These are phyloP conservation scores for Zalaria obscura DNA, from an alignment of 2,329 filamentous ascomycete genomes.

Conservation along the genomic window DNA sequence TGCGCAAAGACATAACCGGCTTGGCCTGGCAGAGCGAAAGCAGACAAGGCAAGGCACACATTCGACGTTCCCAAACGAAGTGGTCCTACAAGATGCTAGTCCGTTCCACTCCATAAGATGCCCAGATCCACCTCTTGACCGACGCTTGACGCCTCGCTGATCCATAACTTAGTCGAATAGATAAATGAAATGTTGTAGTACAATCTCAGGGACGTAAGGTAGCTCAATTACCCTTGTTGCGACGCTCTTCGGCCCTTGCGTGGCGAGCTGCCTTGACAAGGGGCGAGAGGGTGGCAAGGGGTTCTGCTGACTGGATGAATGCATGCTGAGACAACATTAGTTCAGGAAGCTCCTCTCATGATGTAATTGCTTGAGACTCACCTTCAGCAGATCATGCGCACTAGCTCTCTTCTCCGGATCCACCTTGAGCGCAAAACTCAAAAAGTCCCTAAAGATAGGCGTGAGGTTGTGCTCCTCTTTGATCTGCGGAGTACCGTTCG, in stretches of 20 bases:
- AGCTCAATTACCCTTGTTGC: conserved; percentile 28
- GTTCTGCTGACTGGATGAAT: conserved; percentile 38
- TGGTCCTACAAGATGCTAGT: too few relatives aligned
- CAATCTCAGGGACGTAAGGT: neutral
- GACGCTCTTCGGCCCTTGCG: conserved; percentile 64
- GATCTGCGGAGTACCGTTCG: conserved; percentile 86
- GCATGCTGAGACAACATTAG: conserved; percentile 21
- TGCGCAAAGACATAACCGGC: too few relatives aligned
- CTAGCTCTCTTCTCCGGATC: conserved; percentile 94
- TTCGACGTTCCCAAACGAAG: too few relatives aligned
- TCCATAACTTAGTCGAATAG: too few relatives aligned
- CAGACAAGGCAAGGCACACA: too few relatives aligned
- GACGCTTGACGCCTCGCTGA: too few relatives aligned
- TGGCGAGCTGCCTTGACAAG: conserved; percentile 75
- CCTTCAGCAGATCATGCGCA: conserved; percentile 82
- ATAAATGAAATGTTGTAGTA: neutral
- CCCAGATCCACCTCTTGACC: too few relatives aligned
- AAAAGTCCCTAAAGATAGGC: conserved; percentile 74
- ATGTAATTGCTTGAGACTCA: conserved; percentile 35
- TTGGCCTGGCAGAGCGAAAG: too few relatives aligned
- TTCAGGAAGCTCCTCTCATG: conserved; percentile 4
- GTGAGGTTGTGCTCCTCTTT: conserved; percentile 82
- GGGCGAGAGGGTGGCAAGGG: conserved; percentile 58
- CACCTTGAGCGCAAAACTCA: conserved; percentile 86
- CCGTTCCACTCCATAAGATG: too few relatives aligned